Base-by-base conservation (phyloP, 106 monocot genomes). In the Acanthochlamys bracteata region DNA sequence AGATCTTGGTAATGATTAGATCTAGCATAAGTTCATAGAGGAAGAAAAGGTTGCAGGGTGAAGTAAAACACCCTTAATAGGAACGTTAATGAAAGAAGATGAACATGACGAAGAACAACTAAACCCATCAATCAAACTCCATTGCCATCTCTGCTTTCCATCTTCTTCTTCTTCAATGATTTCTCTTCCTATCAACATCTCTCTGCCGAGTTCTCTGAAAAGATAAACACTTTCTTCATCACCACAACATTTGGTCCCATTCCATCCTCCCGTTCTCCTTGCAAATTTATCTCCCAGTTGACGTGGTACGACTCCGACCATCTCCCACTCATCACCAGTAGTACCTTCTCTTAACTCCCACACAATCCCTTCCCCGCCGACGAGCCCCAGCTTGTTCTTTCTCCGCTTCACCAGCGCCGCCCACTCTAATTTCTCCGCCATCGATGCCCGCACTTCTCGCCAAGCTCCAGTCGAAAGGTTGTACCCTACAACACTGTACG, bases 341-440 rank as follows among this genome's bases (percentile, higher is more conserved):
- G n/a, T n/a, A n/a, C n/a, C n/a, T 21, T 20, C 78, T 4, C 1
- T 25, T 25, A 80, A 47, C 74, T 80, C 80, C 84, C 80, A 80
- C 43, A 80, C 70, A 15, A 41, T 25, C 20, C 62, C 80, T 40
- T 67, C 26, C n/a, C 84, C 80, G 3, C 84, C 84, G n/a, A 77
- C 79, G 15, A 84, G 77, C 33, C 80, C 80, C 7, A 84, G 69
- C 66, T 40, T 58, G 47, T 75, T 76, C 14, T 25, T 51, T n/a
- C 41, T 41, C 54, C 79, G 58, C 63, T 40, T 56, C 0, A 83
- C 71, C 47, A 84, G 58, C 58, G 66, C 76, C 1, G 84, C 80
- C 84, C 84, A 84, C 60, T 66, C 70, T 7, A 84, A 74, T 58
- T 62, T 41, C 8, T 84, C 76, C 53, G 84, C 73, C 73, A 71